These are phyloP conservation scores for Raffaelea arxii DNA, from an alignment of 2,329 filamentous ascomycete species.

Conservation along the genomic window DNA sequence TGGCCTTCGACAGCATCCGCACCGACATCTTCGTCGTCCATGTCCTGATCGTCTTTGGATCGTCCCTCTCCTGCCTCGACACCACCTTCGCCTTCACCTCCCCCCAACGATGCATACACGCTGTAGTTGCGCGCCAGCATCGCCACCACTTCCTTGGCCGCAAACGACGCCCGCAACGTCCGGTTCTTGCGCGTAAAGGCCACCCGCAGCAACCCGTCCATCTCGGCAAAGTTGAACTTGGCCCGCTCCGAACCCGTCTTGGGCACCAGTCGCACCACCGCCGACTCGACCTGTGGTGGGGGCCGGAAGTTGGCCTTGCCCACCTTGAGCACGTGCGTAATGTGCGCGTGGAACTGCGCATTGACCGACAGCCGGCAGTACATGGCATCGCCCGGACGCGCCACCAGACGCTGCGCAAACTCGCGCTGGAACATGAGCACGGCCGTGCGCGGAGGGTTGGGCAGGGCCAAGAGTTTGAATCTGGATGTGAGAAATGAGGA, in stretches of 20 bases:
- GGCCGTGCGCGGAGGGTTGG: conserved; percentile 63
- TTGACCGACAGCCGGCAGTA: conserved; percentile 91
- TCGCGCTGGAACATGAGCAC: conserved; percentile 85
- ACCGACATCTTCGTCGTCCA: conserved; percentile 41
- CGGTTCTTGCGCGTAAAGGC: conserved; percentile 81
- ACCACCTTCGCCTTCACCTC: conserved; percentile 41
- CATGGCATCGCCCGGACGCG: conserved; percentile 76
- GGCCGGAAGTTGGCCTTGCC: conserved; percentile 88
- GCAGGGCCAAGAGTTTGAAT: conserved; percentile 73
- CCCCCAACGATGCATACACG: conserved; percentile 82
- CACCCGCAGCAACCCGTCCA: conserved; percentile 71
- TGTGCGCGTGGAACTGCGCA: conserved; percentile 72
- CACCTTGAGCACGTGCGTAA: conserved; percentile 77
- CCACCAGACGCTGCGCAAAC: conserved; percentile 83
- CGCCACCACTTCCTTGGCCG: conserved; percentile 68
- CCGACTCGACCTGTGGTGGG: conserved; percentile 84
- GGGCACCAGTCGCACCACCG: conserved; percentile 81
- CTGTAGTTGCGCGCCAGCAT: conserved; percentile 85
- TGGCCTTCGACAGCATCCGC: conserved; percentile 33
- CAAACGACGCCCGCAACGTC: conserved; percentile 69
- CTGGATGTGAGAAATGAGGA: background rate
- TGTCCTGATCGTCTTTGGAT: conserved; percentile 37
- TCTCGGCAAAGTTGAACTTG: conserved; percentile 87
- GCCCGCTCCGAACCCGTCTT: conserved; percentile 69
- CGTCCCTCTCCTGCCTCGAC: too few relatives aligned